Evolutionary conservation across 2,329 filamentous ascomycete species (phyloP).

Genomic region (Pezizomycotina sp.): DNA sequence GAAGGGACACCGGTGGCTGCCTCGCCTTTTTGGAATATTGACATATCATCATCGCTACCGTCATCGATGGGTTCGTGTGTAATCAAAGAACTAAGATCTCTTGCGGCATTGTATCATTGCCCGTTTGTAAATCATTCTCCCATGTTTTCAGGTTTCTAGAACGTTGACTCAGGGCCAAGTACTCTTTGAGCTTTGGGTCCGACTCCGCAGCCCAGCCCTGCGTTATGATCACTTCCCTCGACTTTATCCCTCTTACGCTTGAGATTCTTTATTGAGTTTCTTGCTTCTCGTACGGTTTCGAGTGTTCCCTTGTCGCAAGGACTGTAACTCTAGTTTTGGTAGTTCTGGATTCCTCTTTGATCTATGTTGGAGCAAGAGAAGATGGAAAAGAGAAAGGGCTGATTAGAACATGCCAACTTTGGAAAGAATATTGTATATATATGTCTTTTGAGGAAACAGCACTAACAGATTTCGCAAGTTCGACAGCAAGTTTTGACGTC

Average conservation of each 20-base stretch:
- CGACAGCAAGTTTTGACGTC: constrained; percentile 84
- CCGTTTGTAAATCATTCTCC: no score
- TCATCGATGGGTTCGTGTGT: no score
- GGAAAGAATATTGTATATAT: constrained; percentile 6
- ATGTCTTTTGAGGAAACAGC: constrained; percentile 22
- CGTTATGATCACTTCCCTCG: constrained; percentile 26
- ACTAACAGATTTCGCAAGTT: constrained; percentile 66
- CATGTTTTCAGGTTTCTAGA: constrained; percentile 48
- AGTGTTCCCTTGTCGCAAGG: no score
- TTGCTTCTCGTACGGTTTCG: no score
- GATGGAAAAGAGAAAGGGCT: constrained; percentile 24
- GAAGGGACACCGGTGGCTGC: no score
- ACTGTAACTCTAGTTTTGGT: no score
- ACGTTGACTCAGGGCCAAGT: constrained; percentile 63
- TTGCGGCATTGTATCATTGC: no score
- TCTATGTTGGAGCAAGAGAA: no score
- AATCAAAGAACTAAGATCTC: no score
- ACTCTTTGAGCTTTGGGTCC: constrained; percentile 74
- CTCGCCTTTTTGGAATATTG: no score
- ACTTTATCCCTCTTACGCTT: constrained; percentile 52
- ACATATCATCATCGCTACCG: no score
- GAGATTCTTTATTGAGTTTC: constrained; percentile 31
- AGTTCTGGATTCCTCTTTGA: no score
- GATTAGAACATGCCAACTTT: constrained; percentile 26
- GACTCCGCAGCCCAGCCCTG: constrained; percentile 30